Base-by-base conservation (phyloP, 1,284 basidiomycete genomes). In the Agroathelia rolfsii region DNA sequence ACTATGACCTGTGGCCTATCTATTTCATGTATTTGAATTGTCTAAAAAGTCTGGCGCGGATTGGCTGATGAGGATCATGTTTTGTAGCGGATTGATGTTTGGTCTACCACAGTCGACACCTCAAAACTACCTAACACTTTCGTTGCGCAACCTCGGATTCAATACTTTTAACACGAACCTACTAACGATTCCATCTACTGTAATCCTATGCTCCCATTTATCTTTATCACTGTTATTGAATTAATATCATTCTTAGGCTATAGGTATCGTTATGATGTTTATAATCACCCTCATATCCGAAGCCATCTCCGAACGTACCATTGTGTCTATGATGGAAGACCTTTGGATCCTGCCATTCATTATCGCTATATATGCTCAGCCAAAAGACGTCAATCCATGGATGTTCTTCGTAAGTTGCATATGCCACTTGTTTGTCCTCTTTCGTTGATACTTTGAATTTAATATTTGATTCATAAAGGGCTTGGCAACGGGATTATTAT, bases 1-100 rank as follows among this genome's bases (percentile, higher is more conserved):
- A 84, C 46, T 80, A 72, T 44, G 69, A 76, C 39, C 53, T 83
- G 38, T 84, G 79, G 76, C 80, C 80, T 0, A 40, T 83, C 16
- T 83, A 83, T 43, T 55, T 75, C 8, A 49, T 79, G 51, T 72
- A 56, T 61, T 9, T 23, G n/a, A 31, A n/a, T n/a, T n/a, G n/a
- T n/a, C n/a, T n/a, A n/a, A n/a, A n/a, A n/a, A n/a, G n/a, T n/a
- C n/a, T n/a, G n/a, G n/a, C n/a, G n/a, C n/a, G n/a, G n/a, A n/a
- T n/a, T n/a, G n/a, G n/a, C n/a, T n/a, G n/a, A n/a, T n/a, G n/a
- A n/a, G n/a, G n/a, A n/a, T n/a, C 20, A n/a, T 19, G 55, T 56
- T 21, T 17, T 30, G 27, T 28, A 62, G 65, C 9, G 66, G 65
- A 3, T 45, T 66, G 2, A 46, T 60, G 44, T 66, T 61, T 31